Percentiles rank a stretch among this genome's conserved stretches.
Evolutionary conservation across 2,329 filamentous ascomycete genomes (phyloP).

Genomic region (Aspergillus transmontanensis): DNA sequence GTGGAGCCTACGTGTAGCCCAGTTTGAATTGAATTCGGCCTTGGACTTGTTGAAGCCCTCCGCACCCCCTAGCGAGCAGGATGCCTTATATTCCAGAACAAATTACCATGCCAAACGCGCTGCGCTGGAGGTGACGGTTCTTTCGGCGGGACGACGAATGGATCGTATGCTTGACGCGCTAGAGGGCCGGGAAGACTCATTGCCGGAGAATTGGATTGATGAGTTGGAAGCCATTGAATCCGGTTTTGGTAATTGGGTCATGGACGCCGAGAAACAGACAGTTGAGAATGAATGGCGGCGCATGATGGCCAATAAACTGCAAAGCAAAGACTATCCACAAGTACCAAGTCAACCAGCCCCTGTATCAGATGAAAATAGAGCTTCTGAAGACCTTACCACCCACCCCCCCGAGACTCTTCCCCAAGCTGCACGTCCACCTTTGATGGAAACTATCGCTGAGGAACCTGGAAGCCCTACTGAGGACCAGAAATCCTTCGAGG

Average conservation of each 20-base stretch:
- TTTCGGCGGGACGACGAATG: constrained; percentile 69
- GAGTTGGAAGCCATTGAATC: constrained; percentile 78
- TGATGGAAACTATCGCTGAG: constrained; percentile 29
- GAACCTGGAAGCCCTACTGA: constrained; percentile 16
- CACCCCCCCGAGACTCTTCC: constrained; percentile 4
- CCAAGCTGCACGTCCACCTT: constrained; percentile 14
- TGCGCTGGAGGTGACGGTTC: constrained; percentile 69
- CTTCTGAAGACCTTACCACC: background rate
- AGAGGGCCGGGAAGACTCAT: constrained; percentile 78
- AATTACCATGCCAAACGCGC: constrained; percentile 50
- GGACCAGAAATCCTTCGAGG: background rate
- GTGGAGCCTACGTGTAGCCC: constrained; percentile 56
- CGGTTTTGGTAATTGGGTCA: constrained; percentile 78
- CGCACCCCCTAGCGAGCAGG: constrained; percentile 27
- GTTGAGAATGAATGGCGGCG: constrained; percentile 62
- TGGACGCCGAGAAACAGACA: constrained; percentile 73
- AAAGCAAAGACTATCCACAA: background rate
- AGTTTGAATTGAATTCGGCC: constrained; percentile 37
- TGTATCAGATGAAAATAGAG: constrained; percentile 1
- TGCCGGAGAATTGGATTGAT: constrained; percentile 87
- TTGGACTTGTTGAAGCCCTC: constrained; percentile 31
- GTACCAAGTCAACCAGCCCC: background rate
- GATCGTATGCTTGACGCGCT: constrained; percentile 86
- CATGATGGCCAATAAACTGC: constrained; percentile 17
- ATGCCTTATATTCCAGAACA: constrained; percentile 33